A percentile compares a stretch with the other conserved stretches of the same genome.
Evolutionary conservation across 1,139 yeast genomes (phyloP).

Genomic region (Suhomyces guaymorum): DNA sequence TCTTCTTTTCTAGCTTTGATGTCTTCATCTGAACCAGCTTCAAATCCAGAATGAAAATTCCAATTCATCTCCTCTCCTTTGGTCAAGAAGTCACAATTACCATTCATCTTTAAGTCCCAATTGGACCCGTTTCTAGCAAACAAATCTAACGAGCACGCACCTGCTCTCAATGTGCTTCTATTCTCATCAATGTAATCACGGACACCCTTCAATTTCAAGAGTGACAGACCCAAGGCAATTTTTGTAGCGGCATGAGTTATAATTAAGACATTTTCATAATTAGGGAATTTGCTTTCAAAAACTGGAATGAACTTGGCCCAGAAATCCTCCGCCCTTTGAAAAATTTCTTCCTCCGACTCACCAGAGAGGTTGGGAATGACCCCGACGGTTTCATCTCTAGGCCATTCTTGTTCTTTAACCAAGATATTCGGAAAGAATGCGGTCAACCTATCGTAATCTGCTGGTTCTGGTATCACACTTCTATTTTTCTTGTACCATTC

Average conservation of each 20-base stretch:
- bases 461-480: conserved; percentile 59
- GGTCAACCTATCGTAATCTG: conserved; percentile 47
- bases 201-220: conserved; percentile 51
- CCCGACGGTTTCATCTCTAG: conserved; percentile 43
- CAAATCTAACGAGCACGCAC: conserved; percentile 48
- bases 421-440: conserved; percentile 52
- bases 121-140: conserved; percentile 23
- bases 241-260: conserved; percentile 86
- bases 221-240: conserved; percentile 72
- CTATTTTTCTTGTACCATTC: conserved; percentile 66
- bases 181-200: conserved; percentile 52
- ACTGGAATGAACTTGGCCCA: conserved; percentile 51
- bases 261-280: conserved; percentile 55
- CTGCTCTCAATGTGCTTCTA: conserved; percentile 44
- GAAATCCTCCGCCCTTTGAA: conserved; percentile 52
- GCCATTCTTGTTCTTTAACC: conserved; percentile 40
- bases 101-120: conserved; percentile 65
- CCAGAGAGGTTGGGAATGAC: conserved; percentile 60
- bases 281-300: conserved; percentile 55
- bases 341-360: conserved; percentile 65
- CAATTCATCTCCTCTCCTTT: conserved; percentile 92
- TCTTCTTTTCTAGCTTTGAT: conserved; percentile 48
- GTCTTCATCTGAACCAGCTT: conserved; percentile 80
- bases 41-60: conserved; percentile 68
- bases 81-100: conserved; percentile 63